phyloP scores from a whole-genome alignment of 2,329 filamentous ascomycete species.

The Aspergillus felis region DNA sequence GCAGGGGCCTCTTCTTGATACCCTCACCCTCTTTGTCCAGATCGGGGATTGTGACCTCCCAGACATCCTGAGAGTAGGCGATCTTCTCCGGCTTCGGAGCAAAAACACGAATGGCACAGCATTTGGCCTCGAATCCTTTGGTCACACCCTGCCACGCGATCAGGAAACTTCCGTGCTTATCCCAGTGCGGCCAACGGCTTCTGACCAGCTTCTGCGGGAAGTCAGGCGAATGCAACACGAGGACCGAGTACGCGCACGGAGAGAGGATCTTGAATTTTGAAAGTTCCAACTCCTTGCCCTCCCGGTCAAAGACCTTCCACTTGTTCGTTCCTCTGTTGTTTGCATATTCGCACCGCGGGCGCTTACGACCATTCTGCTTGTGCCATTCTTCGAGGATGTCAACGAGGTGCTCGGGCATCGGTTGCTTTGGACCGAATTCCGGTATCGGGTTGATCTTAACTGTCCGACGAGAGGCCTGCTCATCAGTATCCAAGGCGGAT shows the following conservation, averaged over 20 bases:
- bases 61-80: neutral
- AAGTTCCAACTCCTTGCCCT: conserved; percentile 9
- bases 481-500: neutral
- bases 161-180: conserved; percentile 6
- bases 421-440: neutral
- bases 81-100: neutral
- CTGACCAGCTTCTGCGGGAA: conserved; percentile 3
- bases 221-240: conserved; percentile 5
- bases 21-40: neutral
- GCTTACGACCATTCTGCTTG: neutral
- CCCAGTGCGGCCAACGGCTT: neutral
- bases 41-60: neutral
- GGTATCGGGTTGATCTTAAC: neutral
- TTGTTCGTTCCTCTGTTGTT: neutral
- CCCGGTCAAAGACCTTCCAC: conserved; percentile 14
- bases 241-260: conserved; percentile 5
- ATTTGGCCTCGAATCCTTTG: conserved; percentile 4
- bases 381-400: conserved; percentile 11
- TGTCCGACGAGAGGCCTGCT: neutral
- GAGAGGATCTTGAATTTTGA: conserved; percentile 5
- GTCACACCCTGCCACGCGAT: conserved; percentile 8
- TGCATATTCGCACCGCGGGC: conserved; percentile 1
- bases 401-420: conserved; percentile 6
- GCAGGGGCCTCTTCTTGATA: neutral
- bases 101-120: conserved; percentile 9